Evolutionary conservation across 768 basidiomycete genomes (phyloP), one percentile per base, ranked within the genome.

Genomic region (Phanerochaete sordida): DNA sequence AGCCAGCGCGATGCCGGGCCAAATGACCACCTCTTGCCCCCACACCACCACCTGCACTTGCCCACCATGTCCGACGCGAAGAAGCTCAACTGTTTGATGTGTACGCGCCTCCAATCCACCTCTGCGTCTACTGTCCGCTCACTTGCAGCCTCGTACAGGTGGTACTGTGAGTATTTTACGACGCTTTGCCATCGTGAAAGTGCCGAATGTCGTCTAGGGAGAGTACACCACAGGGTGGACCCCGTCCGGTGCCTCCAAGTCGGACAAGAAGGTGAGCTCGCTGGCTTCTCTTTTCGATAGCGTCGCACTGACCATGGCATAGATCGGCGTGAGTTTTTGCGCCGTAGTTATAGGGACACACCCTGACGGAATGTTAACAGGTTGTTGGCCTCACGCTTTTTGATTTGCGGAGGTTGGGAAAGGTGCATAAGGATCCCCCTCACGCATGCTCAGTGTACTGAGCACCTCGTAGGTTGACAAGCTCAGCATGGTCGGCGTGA

Each of bases 211-310:
- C 11, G 37, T 26, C 3, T 56, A 84, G 85, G 91, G 91, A 45
- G 92, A 95, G 77, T 96, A 96, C 72, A 96, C 94, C 62, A 96
- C 94, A 54, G 94, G 95, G 71, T 96, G 91, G 91, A 93, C 91
- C 11, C 86, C 85, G 13, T 84, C 89, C 37, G 94, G 94, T n/a
- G 92, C 91, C 45, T 95, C 93, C 16, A 92, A 87, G 69, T 95
- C 93, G 5, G 95, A 96, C 76, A 96, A 96, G 77, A 97, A 94
- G 82, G 92, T 90, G 58, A 57, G 77, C 58, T 13, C 6, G 9
- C 26, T 43, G 47, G 48, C 37, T 57, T 63, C 13, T 43, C n/a
- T n/a, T n/a, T n/a, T n/a, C n/a, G 27, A 37, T 12, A 47, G 8
- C 19, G 11, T 57, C 39, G 26, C 58, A 47, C 33, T 68, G 28